phyloP scores from a whole-genome alignment of 176 grass and related monocot species.

The maize (Zea mays) region Zm-B73-REFERENCE-NAM-5.0 NC_050103.1:174962001-174962500 shows the following conservation, averaged over 20 bases:
- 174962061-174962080: background rate
- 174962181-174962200: background rate
- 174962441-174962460: conserved; percentile 90
- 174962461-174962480: conserved; percentile 92
- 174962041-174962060: background rate
- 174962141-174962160: conserved; percentile 1
- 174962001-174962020: background rate
- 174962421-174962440: conserved; percentile 81
- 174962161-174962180: background rate
- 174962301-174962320: background rate
- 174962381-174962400: conserved; percentile 96
- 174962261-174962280: background rate
- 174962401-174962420: conserved; percentile 99
- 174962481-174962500: conserved; percentile 88
- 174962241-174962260: background rate
- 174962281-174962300: background rate
- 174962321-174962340: conserved; percentile 14
- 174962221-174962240: background rate
- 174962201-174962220: conserved; percentile 4
- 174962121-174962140: conserved; percentile 11
- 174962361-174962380: conserved; percentile 96
- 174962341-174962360: conserved; percentile 63
- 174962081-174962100: background rate
- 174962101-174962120: background rate
- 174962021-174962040: background rate